Conservation (phyloP, 163 green algal species). For the Volvox carteri region DNA sequence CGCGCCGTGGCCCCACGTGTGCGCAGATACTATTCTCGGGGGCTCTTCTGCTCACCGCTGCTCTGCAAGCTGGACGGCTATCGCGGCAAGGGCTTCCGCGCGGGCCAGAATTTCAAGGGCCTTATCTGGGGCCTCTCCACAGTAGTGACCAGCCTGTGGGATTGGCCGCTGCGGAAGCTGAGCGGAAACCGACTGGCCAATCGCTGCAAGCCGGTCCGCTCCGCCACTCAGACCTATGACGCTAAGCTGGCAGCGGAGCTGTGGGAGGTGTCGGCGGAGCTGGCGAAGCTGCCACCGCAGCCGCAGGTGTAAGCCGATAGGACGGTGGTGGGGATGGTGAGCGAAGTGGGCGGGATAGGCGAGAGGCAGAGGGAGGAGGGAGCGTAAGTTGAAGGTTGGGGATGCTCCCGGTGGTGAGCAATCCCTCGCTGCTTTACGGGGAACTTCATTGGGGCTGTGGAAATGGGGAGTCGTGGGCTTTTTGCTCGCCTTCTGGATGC, state of each 20-base stretch:
- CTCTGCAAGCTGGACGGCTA: slow-evolving; percentile 64
- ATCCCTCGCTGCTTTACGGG: no score
- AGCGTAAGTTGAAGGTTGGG: no score
- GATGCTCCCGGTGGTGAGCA: no score
- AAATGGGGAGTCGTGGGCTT: no score
- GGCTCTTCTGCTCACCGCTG: slow-evolving; percentile 72
- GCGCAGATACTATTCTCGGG: slow-evolving; percentile 79
- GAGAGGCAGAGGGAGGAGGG: no score
- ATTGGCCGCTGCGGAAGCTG: slow-evolving; percentile 77
- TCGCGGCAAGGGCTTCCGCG: slow-evolving; percentile 43
- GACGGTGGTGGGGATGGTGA: no score
- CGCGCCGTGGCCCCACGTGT: no score
- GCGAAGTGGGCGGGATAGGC: no score
- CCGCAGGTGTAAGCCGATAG: slow-evolving; percentile 41
- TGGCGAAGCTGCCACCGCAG: slow-evolving; percentile 55
- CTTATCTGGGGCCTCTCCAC: slow-evolving; percentile 49
- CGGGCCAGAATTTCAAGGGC: slow-evolving; percentile 47
- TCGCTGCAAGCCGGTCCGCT: slow-evolving; percentile 49
- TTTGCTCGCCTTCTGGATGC: no score
- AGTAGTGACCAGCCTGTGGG: slow-evolving; percentile 64
- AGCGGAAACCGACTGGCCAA: slow-evolving; percentile 39
- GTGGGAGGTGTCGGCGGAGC: slow-evolving; percentile 70
- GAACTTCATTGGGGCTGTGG: no score
- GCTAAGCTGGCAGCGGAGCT: slow-evolving; percentile 64
- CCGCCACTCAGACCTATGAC: slow-evolving; percentile 66